These are phyloP conservation scores for Artemisia argyi DNA, from an alignment of 129 eudicot species.

Conservation along the genomic window DNA sequence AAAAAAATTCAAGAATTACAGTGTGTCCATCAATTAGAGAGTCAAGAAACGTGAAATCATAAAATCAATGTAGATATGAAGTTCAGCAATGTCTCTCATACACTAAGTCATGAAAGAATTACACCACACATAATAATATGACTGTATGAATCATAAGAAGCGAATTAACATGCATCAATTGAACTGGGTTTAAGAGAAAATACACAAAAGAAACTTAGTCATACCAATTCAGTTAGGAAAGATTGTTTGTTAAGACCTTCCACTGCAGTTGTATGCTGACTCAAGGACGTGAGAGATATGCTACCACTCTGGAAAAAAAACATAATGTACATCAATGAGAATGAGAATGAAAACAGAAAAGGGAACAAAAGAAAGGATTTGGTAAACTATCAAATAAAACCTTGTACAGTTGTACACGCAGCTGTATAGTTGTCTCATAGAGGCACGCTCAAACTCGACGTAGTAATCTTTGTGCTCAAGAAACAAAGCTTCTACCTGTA, in stretches of 20 bases:
- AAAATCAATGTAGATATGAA: too few species aligned
- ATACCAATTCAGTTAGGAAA: slow-evolving; percentile 86
- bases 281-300: slow-evolving; percentile 93
- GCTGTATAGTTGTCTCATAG: too few species aligned
- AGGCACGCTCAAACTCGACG: too few species aligned
- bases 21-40: too few species aligned
- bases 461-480: too few species aligned
- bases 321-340: neutral
- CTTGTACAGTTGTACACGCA: too few species aligned
- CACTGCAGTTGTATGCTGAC: slow-evolving; percentile 83
- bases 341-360: slow-evolving; percentile 5
- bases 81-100: too few species aligned
- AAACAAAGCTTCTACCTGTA: too few species aligned
- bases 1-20: too few species aligned
- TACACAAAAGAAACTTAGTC: slow-evolving; percentile 1
- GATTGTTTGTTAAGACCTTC: slow-evolving; percentile 94
- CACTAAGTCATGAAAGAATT: too few species aligned
- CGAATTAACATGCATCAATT: slow-evolving; percentile 6
- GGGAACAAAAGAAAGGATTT: neutral
- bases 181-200: neutral
- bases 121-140: neutral
- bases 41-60: too few species aligned
- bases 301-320: slow-evolving; percentile 60
- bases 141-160: slow-evolving; percentile 10
- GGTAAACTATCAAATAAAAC: too few species aligned